phyloP scores from a whole-genome alignment of 805 yeast genomes.

The Candida quercuum region DNA sequence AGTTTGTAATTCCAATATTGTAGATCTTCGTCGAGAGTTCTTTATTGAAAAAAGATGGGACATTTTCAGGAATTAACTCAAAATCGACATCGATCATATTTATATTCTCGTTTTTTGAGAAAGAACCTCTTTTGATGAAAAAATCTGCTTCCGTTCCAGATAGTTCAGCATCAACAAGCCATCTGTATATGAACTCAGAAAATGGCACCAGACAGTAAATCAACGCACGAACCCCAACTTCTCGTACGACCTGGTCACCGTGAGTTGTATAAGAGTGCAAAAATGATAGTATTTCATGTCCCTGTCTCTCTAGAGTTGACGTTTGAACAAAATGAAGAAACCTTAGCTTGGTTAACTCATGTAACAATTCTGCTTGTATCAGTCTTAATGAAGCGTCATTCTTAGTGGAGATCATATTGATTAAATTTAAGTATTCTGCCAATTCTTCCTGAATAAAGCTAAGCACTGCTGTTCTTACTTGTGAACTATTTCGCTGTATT shows the following conservation, averaged over 20 bases:
- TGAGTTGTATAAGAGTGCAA: constrained; percentile 46
- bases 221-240: constrained; percentile 40
- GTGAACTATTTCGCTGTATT: constrained; percentile 32
- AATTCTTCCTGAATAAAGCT: constrained; percentile 40
- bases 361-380: constrained; percentile 34
- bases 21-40: constrained; percentile 40
- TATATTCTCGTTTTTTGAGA: neutral
- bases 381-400: constrained; percentile 25
- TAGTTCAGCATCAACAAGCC: constrained; percentile 69
- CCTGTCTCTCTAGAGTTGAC: constrained; percentile 28
- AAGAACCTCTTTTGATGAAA: constrained; percentile 34
- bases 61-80: constrained; percentile 26
- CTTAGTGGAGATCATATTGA: constrained; percentile 40
- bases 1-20: constrained; percentile 68
- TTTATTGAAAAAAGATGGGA: constrained; percentile 41
- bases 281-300: constrained; percentile 49
- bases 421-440: constrained; percentile 34
- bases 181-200: constrained; percentile 48
- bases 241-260: constrained; percentile 56
- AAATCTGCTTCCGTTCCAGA: constrained; percentile 54
- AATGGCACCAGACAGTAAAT: constrained; percentile 51
- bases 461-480: constrained; percentile 57
- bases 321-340: constrained; percentile 42
- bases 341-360: constrained; percentile 52
- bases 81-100: constrained; percentile 21